Conservation (phyloP, 805 yeast genomes). For the Wickerhamomyces bovis region DNA sequence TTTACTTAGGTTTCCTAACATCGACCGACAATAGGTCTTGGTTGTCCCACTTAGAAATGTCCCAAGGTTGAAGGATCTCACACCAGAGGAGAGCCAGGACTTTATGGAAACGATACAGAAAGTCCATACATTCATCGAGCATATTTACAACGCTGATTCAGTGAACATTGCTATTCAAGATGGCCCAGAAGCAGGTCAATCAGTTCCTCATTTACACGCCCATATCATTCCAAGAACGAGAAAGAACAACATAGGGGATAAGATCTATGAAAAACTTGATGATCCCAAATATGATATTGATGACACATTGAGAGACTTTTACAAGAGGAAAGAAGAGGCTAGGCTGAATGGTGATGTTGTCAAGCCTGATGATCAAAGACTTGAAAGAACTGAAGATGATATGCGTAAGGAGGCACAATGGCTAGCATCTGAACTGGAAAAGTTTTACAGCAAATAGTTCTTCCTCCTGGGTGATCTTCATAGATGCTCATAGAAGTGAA, state of each 20-base stretch:
- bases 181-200: conserved; percentile 93
- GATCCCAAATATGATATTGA: conserved; percentile 40
- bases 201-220: conserved; percentile 92
- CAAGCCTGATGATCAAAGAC: conserved; percentile 47
- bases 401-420: conserved; percentile 70
- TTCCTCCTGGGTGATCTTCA: not conserved
- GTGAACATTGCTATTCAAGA: conserved; percentile 92
- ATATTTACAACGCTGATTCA: conserved; percentile 71
- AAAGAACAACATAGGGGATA: conserved; percentile 57
- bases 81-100: conserved; percentile 67
- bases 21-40: conserved; percentile 40
- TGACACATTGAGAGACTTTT: conserved; percentile 24
- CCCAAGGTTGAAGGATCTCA: conserved; percentile 60
- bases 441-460: conserved; percentile 6
- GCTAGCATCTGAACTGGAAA: conserved; percentile 38
- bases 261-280: conserved; percentile 64
- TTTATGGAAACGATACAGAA: conserved; percentile 71
- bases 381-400: conserved; percentile 49
- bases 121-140: conserved; percentile 61
- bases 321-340: conserved; percentile 25
- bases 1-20: no score
- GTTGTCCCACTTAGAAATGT: conserved; percentile 78
- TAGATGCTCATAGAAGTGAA: not conserved
- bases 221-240: conserved; percentile 84
- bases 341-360: conserved; percentile 23